Conservation (phyloP, 192 early-diverging fungal genomes). For the Gonapodya prolifera region DNA sequence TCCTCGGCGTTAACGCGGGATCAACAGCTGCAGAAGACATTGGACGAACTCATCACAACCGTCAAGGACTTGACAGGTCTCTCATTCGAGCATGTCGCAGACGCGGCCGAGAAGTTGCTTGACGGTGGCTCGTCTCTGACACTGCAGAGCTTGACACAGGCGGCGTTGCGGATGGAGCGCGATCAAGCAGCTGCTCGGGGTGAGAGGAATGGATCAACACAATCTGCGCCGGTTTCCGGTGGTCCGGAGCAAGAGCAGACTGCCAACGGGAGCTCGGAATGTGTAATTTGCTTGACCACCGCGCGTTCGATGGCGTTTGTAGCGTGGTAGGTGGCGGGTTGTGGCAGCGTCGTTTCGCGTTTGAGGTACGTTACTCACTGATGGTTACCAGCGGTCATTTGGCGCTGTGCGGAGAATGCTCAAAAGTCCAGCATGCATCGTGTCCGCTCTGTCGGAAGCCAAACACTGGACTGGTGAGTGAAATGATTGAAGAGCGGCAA, state of each 20-base stretch:
- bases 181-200: not conserved
- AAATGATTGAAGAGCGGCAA: not conserved
- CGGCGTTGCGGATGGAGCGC: not conserved
- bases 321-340: not conserved
- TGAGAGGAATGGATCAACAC: too few species aligned
- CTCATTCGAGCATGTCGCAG: too few species aligned
- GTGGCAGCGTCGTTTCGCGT: too few species aligned
- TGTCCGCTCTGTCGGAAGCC: not conserved
- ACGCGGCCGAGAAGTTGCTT: not conserved
- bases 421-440: not conserved
- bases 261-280: too few species aligned
- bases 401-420: not conserved
- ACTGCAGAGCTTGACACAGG: not conserved
- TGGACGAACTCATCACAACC: too few species aligned
- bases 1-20: too few species aligned
- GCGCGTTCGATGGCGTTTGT: not conserved
- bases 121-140: not conserved
- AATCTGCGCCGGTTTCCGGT: too few species aligned
- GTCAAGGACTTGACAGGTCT: too few species aligned
- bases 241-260: too few species aligned
- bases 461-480: not conserved
- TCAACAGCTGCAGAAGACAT: too few species aligned
- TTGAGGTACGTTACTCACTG: not conserved
- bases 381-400: not conserved
- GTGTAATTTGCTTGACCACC: not conserved